Conservation (phyloP, 345 rosid species). For the Populus euphratica region DNA sequence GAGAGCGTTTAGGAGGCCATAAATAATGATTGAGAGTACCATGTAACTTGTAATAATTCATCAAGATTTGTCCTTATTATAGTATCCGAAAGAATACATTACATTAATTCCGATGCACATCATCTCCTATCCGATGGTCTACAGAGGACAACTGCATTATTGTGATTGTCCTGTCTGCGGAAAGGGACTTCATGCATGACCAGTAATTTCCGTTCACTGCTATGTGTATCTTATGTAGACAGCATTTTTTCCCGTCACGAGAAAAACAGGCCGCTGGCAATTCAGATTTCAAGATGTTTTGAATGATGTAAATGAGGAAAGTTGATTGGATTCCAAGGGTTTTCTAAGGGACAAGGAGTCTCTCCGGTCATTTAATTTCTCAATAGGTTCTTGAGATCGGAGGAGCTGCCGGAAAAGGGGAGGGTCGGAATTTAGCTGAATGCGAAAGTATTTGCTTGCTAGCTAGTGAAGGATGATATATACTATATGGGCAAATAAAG, state of each 20-base stretch:
- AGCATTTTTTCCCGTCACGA: background rate
- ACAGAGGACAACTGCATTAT: slow-evolving; percentile 24
- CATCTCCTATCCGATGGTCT: background rate
- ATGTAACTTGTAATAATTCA: slow-evolving; percentile 17
- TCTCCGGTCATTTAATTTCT: slow-evolving; percentile 2
- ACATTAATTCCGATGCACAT: background rate
- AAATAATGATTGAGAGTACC: slow-evolving; percentile 8
- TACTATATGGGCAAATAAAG: background rate
- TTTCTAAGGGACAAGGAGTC: slow-evolving; percentile 6
- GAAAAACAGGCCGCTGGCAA: background rate
- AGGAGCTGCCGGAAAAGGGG: slow-evolving; percentile 17
- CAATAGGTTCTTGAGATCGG: slow-evolving; percentile 4
- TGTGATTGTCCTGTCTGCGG: slow-evolving; percentile 14
- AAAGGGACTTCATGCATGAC: too few relatives aligned
- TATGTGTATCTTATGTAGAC: background rate
- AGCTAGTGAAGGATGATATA: slow-evolving; percentile 7
- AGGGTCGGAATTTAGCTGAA: background rate
- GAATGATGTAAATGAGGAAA: background rate
- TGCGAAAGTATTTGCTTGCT: background rate
- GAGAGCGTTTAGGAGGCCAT: background rate
- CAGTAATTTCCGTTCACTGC: too few relatives aligned
- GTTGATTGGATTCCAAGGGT: slow-evolving; percentile 4
- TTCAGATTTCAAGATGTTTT: background rate
- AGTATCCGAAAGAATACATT: slow-evolving; percentile 2
- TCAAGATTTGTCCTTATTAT: slow-evolving; percentile 21